Base-by-base conservation (phyloP, 805 yeast genomes). In the Kodamaea restingae region DNA sequence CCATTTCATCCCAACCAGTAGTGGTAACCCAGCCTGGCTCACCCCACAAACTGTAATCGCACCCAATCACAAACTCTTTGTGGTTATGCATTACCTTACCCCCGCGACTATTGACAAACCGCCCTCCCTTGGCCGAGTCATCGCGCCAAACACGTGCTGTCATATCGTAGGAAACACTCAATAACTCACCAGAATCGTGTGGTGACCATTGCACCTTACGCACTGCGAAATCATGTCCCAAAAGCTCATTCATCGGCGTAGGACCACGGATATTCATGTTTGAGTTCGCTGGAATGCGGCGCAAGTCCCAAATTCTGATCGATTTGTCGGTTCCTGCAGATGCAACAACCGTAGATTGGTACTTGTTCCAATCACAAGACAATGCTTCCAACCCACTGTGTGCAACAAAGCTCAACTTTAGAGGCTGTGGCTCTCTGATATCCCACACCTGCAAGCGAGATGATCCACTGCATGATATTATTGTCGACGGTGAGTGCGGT, bases 11-110 rank as follows among this genome's bases (percentile, higher is more conserved):
- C 96, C 96, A 91, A 2, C 96, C 96, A 0, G 90, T 82, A 11
- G 96, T 81, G 7, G 93, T 95, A 12, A 84, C 88, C 88, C 93
- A 90, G 1, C 97, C 97, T 1, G 93, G 95, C 49, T 80, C 81
- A 2, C 98, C 98, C 97, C 97, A 91, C 37, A 93, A 61, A 48
- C 95, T 83, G 85, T 96, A 93, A 65, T 93, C 98, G 47, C 90
- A 84, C 12, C 95, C 97, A 50, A 85, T 78, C 1, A 84, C 96
- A 64, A 91, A 91, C 67, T 91, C 98, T 20, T 78, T 73, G 63
- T 93, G 98, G 38, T 61, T 63, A 15, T 73, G 69, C 68, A 88
- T 86, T 12, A 73, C 72, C 10, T 15, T 27, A 15, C 37, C 30
- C 6, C 76, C 76, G 26, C 70, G 61, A 0, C 84, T 84, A 10